These are phyloP conservation scores for Penstemon eatonii DNA, from an alignment of 257 asterid species.

Conservation along the genomic window DNA sequence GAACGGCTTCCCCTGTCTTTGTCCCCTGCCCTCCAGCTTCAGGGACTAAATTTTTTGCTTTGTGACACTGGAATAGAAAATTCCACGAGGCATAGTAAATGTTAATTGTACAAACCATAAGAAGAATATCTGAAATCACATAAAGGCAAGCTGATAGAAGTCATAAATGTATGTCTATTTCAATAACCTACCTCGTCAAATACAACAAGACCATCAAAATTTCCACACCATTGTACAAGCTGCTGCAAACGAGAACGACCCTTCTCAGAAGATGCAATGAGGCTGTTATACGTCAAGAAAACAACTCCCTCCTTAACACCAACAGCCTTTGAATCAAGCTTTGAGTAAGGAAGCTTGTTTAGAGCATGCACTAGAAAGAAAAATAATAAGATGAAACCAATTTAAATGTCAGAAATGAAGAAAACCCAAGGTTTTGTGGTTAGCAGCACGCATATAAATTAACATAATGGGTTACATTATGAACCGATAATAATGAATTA, in stretches of 20 bases:
- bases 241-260: slow-evolving; percentile 93
- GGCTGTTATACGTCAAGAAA: slow-evolving; percentile 95
- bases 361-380: slow-evolving; percentile 83
- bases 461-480: not conserved
- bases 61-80: slow-evolving; percentile 74
- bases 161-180: slow-evolving; percentile 16
- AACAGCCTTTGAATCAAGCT: slow-evolving; percentile 88
- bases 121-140: slow-evolving; percentile 15
- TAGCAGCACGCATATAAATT: not conserved
- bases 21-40: slow-evolving; percentile 97
- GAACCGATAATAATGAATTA: not conserved
- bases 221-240: slow-evolving; percentile 95
- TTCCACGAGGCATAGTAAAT: slow-evolving; percentile 14
- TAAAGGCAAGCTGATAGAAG: slow-evolving; percentile 24
- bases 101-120: slow-evolving; percentile 28
- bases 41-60: slow-evolving; percentile 97
- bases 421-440: slow-evolving; percentile 16
- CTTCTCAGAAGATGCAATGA: slow-evolving; percentile 98
- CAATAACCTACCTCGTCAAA: slow-evolving; percentile 83
- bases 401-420: slow-evolving; percentile 28
- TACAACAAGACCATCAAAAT: slow-evolving; percentile 79
- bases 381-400: slow-evolving; percentile 26
- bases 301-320: slow-evolving; percentile 91
- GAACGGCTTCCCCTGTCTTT: slow-evolving; percentile 98
- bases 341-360: slow-evolving; percentile 97